These are phyloP conservation scores for Terana coerulea DNA, from an alignment of 768 basidiomycete genomes.

Conservation along the genomic window DNA sequence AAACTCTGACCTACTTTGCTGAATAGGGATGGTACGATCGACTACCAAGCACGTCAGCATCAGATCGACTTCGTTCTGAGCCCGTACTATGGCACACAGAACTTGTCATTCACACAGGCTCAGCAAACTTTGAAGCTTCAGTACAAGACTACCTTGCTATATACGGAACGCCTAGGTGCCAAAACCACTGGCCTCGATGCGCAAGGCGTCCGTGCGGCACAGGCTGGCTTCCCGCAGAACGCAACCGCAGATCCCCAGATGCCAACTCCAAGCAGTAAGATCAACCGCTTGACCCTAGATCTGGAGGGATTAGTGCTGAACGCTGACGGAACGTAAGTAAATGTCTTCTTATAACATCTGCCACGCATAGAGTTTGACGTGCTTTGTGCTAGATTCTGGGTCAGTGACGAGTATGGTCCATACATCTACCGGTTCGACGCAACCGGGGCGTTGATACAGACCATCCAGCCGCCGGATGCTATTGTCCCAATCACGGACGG, in stretches of 20 bases:
- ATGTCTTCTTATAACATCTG: too few relatives aligned
- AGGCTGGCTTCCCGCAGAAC: conserved; percentile 26
- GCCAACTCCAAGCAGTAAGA: conserved; percentile 43
- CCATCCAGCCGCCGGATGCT: conserved; percentile 56
- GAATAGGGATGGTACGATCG: conserved; percentile 45
- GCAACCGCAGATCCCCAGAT: conserved; percentile 39
- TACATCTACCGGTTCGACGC: conserved; percentile 54
- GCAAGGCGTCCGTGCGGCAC: conserved; percentile 38
- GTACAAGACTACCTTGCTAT: conserved; percentile 48
- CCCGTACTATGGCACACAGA: conserved; percentile 46
- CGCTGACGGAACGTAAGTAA: conserved; percentile 51
- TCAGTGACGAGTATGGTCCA: conserved; percentile 68
- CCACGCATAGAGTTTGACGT: background rate
- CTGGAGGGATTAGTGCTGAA: conserved; percentile 57
- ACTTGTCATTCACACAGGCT: conserved; percentile 46
- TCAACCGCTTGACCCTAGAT: conserved; percentile 50
- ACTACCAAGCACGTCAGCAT: conserved; percentile 65
- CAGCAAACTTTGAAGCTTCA: conserved; percentile 47
- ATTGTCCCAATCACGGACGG: conserved; percentile 48
- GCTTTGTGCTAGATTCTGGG: conserved; percentile 50
- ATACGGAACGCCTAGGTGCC: conserved; percentile 41
- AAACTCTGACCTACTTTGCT: background rate
- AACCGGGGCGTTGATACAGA: conserved; percentile 45
- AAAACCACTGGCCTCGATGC: conserved; percentile 59
- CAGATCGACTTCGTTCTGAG: conserved; percentile 52